These are phyloP conservation scores for Leccinum sublutescens DNA, from an alignment of 768 basidiomycete genomes.

Conservation along the genomic window DNA sequence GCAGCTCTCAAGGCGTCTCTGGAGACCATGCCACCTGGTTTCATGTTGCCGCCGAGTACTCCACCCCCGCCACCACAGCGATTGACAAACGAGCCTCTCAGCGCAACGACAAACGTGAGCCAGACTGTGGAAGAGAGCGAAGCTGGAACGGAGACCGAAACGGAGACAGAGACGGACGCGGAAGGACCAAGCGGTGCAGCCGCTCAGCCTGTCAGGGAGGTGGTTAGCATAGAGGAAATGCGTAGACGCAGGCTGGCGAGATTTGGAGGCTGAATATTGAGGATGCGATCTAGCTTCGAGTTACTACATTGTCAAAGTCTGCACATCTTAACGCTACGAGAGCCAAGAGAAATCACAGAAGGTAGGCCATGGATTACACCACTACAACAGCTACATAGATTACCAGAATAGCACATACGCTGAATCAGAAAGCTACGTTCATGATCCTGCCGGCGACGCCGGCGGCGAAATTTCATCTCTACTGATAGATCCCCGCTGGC, in stretches of 20 bases:
- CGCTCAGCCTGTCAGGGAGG: slow-evolving; percentile 27
- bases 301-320: neutral
- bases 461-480: slow-evolving; percentile 28
- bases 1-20: slow-evolving; percentile 85
- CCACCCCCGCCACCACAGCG: slow-evolving; percentile 17
- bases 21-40: slow-evolving; percentile 58
- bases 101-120: slow-evolving; percentile 9
- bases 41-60: slow-evolving; percentile 34
- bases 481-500: slow-evolving; percentile 41
- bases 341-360: neutral
- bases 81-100: slow-evolving; percentile 8
- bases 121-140: slow-evolving; percentile 12
- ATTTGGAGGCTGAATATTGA: slow-evolving; percentile 49
- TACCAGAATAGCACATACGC: neutral
- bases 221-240: slow-evolving; percentile 62
- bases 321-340: neutral
- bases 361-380: neutral
- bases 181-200: slow-evolving; percentile 8
- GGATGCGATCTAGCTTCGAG: neutral
- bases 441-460: slow-evolving; percentile 2
- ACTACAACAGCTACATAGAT: neutral
- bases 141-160: slow-evolving; percentile 36
- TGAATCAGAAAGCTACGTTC: neutral
- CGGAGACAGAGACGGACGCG: slow-evolving; percentile 36
- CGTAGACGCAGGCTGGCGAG: slow-evolving; percentile 59